A percentile compares a stretch with the other conserved stretches of the same genome.
phyloP scores from a whole-genome alignment of 2,329 filamentous ascomycete species.

The Plectosphaerella sp. region DNA sequence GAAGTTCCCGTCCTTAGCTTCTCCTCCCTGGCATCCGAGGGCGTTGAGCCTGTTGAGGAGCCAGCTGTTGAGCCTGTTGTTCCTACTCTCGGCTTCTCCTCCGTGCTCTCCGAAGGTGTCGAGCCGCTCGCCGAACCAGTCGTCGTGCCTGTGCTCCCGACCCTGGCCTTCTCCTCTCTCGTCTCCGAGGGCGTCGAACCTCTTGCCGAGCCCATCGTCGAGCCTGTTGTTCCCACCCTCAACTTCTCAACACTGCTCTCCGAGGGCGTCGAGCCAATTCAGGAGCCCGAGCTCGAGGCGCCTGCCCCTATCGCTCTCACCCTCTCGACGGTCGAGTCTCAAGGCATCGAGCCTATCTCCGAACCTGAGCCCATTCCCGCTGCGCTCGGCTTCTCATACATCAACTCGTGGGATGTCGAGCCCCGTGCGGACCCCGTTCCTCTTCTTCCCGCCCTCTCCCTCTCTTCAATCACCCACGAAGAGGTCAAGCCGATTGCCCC shows the following conservation, averaged over 20 bases:
- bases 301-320: conserved; percentile 12
- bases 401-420: conserved; percentile 36
- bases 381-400: conserved; percentile 29
- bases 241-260: conserved; percentile 24
- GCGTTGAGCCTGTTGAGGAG: conserved; percentile 38
- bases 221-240: conserved; percentile 18
- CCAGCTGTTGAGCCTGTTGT: conserved; percentile 11
- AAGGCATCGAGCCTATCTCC: conserved; percentile 21
- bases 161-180: conserved; percentile 33
- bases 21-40: conserved; percentile 27
- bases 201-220: conserved; percentile 19
- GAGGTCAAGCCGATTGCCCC: conserved; percentile 34
- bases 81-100: conserved; percentile 14
- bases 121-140: conserved; percentile 20
- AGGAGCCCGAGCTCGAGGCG: conserved; percentile 14
- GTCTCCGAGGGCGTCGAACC: conserved; percentile 32
- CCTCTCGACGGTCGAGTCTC: conserved; percentile 18
- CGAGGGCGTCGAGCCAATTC: conserved; percentile 23
- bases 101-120: conserved; percentile 24
- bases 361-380: conserved; percentile 13
- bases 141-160: conserved; percentile 12
- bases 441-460: conserved; percentile 20
- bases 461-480: conserved; percentile 31
- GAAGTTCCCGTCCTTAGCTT: conserved; percentile 20
- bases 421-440: conserved; percentile 22